Evolutionary conservation across 805 yeast species (phyloP).

Genomic region (Teunomyces tritomae): DNA sequence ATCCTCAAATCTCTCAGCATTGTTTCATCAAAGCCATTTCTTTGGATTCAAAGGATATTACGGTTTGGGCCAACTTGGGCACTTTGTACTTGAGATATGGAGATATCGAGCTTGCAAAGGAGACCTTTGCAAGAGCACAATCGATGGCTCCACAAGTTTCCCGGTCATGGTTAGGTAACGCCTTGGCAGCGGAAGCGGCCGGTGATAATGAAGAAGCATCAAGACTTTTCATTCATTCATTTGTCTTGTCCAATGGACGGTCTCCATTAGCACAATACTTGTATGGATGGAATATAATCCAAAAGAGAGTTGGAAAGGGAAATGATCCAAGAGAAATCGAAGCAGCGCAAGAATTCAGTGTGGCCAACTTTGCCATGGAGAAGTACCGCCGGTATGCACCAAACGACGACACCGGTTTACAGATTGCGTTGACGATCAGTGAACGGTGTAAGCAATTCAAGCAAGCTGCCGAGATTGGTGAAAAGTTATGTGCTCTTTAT

Average conservation of each 20-base stretch:
- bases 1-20: conserved; percentile 82
- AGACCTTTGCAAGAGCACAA: conserved; percentile 71
- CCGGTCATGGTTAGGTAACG: conserved; percentile 84
- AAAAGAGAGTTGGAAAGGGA: conserved; percentile 41
- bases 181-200: conserved; percentile 53
- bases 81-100: conserved; percentile 65
- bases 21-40: conserved; percentile 82
- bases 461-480: conserved; percentile 49
- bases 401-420: conserved; percentile 54
- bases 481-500: conserved; percentile 44
- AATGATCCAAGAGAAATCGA: conserved; percentile 54
- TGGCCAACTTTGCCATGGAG: conserved; percentile 65
- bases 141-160: conserved; percentile 77
- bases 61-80: conserved; percentile 80
- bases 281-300: conserved; percentile 60
- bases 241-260: conserved; percentile 69
- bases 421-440: conserved; percentile 50
- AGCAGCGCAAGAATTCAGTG: conserved; percentile 61
- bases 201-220: conserved; percentile 54
- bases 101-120: conserved; percentile 70
- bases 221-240: conserved; percentile 72
- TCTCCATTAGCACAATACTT: conserved; percentile 67
- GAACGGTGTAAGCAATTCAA: conserved; percentile 71
- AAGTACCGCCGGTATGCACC: conserved; percentile 64
- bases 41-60: conserved; percentile 63